A percentile compares a stretch with the other conserved stretches of the same genome.
These are phyloP conservation scores for Sporisorium exsertum DNA, from an alignment of 1,284 basidiomycete species.

Conservation along the genomic window DNA sequence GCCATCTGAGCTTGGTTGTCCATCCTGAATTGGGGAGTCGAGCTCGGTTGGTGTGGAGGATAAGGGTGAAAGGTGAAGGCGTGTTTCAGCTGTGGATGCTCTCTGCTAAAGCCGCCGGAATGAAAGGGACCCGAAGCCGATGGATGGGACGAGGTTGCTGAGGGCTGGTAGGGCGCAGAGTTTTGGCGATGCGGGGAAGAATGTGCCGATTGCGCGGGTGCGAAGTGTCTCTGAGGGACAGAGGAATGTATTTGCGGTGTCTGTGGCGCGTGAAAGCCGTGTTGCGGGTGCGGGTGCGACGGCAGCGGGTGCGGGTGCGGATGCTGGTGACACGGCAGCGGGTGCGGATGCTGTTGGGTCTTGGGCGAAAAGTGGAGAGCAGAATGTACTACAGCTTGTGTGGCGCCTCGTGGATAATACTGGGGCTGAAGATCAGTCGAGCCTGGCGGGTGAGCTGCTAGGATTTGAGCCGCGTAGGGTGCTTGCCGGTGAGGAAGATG, in stretches of 20 bases:
- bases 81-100: conserved; percentile 32
- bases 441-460: conserved; percentile 2
- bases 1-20: conserved; percentile 42
- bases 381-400: conserved; percentile 11
- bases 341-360: conserved; percentile 1
- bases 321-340: neutral
- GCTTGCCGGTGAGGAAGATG: conserved; percentile 17
- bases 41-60: conserved; percentile 1
- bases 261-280: neutral
- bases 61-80: conserved; percentile 30
- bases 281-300: conserved; percentile 6
- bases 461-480: conserved; percentile 7
- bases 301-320: neutral
- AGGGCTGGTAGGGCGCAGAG: conserved; percentile 7
- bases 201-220: neutral
- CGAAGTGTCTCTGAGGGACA: neutral
- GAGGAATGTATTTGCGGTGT: neutral
- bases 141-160: neutral
- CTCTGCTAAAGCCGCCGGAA: conserved; percentile 2
- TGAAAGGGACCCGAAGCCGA: neutral
- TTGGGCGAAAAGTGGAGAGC: conserved; percentile 1
- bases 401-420: conserved; percentile 14
- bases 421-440: neutral
- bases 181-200: neutral
- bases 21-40: conserved; percentile 24